Conservation (phyloP, 2,329 filamentous ascomycete genomes). For the Rhinocladiella similis region DNA sequence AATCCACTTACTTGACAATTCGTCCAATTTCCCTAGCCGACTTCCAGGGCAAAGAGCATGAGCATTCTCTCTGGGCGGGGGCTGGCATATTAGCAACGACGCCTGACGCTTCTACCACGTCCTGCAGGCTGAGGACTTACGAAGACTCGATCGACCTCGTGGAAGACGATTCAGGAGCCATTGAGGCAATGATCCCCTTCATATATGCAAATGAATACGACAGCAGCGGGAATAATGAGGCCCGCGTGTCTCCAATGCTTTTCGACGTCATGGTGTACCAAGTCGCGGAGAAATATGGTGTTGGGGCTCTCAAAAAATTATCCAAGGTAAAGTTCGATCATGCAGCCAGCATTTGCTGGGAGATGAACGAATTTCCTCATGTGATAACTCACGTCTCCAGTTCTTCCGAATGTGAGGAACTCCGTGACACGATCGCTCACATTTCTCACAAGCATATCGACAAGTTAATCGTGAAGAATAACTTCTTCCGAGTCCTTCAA, state of each 20-base stretch:
- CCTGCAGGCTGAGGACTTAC: no score
- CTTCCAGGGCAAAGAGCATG: no score
- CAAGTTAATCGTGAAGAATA: background rate
- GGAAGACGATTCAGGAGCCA: slow-evolving; percentile 24
- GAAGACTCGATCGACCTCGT: slow-evolving; percentile 20
- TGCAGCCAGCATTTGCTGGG: slow-evolving; percentile 24
- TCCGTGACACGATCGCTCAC: slow-evolving; percentile 1
- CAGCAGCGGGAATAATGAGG: slow-evolving; percentile 20
- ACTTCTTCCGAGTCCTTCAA: slow-evolving; percentile 1
- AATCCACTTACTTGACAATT: no score
- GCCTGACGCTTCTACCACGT: no score
- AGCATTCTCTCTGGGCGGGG: no score
- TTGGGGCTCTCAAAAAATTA: slow-evolving; percentile 25
- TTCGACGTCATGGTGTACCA: slow-evolving; percentile 31
- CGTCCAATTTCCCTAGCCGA: no score
- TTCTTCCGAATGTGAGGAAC: slow-evolving; percentile 1
- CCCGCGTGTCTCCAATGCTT: slow-evolving; percentile 25
- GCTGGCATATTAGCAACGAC: no score
- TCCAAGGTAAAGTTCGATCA: slow-evolving; percentile 27
- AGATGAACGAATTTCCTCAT: slow-evolving; percentile 26
- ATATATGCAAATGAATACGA: slow-evolving; percentile 32
- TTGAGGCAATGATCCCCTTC: slow-evolving; percentile 31
- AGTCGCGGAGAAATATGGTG: slow-evolving; percentile 31
- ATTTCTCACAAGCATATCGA: slow-evolving; percentile 7
- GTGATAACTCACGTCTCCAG: background rate